Percentiles rank a stretch among this genome's conserved stretches.
Conservation (phyloP, 176 grass and related monocot genomes). For the Otatea glauca region DNA sequence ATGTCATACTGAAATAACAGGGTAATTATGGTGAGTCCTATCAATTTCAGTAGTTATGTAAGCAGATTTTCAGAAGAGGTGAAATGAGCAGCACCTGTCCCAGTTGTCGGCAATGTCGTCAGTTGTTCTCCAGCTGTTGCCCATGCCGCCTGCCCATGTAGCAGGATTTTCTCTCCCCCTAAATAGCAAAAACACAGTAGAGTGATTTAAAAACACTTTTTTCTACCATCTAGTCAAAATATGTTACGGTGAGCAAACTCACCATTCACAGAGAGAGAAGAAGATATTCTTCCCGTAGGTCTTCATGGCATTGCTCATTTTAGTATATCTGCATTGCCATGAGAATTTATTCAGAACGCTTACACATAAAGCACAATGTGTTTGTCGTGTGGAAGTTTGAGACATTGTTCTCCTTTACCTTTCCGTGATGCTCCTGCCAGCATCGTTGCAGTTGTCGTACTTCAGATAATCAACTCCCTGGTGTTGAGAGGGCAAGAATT, state of each 20-base stretch:
- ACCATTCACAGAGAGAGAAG: constrained; percentile 96
- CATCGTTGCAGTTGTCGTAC: constrained; percentile 88
- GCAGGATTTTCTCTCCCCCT: constrained; percentile 85
- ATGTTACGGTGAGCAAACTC: constrained; percentile 28
- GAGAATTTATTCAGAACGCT: constrained; percentile 10
- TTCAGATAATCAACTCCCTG: constrained; percentile 95
- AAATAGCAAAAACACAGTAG: not conserved
- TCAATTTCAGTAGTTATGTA: constrained; percentile 7
- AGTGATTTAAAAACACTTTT: not conserved
- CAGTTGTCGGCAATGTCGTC: constrained; percentile 86
- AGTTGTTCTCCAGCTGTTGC: constrained; percentile 99
- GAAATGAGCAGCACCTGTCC: constrained; percentile 60
- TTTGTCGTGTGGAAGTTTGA: not conserved
- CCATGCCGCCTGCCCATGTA: constrained; percentile 76
- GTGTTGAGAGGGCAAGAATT: constrained; percentile 1
- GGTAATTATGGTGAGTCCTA: constrained; percentile 25
- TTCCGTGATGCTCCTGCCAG: constrained; percentile 49
- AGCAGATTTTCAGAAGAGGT: not conserved
- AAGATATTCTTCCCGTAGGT: constrained; percentile 77
- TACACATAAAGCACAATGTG: not conserved
- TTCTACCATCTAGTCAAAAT: not conserved
- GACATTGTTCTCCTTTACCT: constrained; percentile 55
- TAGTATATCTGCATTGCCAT: constrained; percentile 66
- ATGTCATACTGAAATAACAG: constrained; percentile 74
- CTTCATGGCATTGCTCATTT: constrained; percentile 79